Evolutionary conservation across 2,329 filamentous ascomycete genomes (phyloP).

Genomic region (Penicillium brevicompactum): DNA sequence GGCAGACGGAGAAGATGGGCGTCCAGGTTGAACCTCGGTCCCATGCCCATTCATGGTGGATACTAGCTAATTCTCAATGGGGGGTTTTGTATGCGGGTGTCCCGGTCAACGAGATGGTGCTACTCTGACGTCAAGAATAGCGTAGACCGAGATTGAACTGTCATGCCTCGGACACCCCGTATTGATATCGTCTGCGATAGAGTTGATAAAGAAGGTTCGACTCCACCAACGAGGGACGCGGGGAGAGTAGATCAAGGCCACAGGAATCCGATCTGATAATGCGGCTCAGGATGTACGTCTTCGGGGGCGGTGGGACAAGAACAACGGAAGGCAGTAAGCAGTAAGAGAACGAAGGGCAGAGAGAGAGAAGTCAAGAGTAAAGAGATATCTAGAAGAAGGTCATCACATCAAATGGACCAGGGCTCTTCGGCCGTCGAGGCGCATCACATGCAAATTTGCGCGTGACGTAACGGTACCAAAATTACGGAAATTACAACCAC

Average conservation of each 20-base stretch:
- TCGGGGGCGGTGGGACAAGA: slow-evolving; percentile 8
- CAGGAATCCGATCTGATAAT: slow-evolving; percentile 10
- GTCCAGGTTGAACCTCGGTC: slow-evolving; percentile 34
- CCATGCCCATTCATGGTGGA: slow-evolving; percentile 37
- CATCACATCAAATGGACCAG: slow-evolving; percentile 24
- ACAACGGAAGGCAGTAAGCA: not conserved
- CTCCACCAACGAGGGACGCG: slow-evolving; percentile 11
- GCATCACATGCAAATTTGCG: slow-evolving; percentile 42
- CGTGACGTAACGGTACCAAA: slow-evolving; percentile 40
- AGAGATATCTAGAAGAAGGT: slow-evolving; percentile 17
- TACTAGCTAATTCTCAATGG: not conserved
- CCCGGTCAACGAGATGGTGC: slow-evolving; percentile 15
- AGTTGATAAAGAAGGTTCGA: not conserved
- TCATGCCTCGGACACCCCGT: slow-evolving; percentile 30
- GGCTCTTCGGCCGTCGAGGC: slow-evolving; percentile 20
- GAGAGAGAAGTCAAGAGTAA: slow-evolving; percentile 2
- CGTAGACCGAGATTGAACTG: slow-evolving; percentile 19
- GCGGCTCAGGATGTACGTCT: slow-evolving; percentile 9
- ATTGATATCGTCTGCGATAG: slow-evolving; percentile 6
- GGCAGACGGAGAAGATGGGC: slow-evolving; percentile 57
- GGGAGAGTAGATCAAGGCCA: slow-evolving; percentile 11
- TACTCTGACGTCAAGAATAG: slow-evolving; percentile 28
- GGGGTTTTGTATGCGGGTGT: not conserved
- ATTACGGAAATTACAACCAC: slow-evolving; percentile 17
- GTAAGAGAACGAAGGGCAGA: not conserved